Evolutionary conservation across 2,329 filamentous ascomycete species (phyloP).

Genomic region (Coniochaeta pulveracea): DNA sequence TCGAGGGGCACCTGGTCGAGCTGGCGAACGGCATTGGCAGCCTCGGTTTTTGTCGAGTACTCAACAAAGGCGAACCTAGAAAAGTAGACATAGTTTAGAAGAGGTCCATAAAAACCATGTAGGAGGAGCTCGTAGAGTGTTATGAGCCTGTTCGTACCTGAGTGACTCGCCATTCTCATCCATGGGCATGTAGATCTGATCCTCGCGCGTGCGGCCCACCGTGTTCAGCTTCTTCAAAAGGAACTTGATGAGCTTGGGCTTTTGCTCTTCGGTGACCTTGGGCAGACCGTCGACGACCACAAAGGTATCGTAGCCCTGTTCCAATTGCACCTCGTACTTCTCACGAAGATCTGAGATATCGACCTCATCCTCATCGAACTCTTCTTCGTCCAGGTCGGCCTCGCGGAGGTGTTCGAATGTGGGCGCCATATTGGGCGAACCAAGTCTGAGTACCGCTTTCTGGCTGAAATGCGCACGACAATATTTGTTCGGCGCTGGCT

Average conservation of each 20-base stretch:
- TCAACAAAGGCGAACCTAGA: slow-evolving; percentile 91
- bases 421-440: slow-evolving; percentile 65
- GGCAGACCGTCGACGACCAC: slow-evolving; percentile 93
- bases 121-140: no score
- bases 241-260: slow-evolving; percentile 92
- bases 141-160: no score
- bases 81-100: background rate
- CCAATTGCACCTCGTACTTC: slow-evolving; percentile 90
- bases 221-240: slow-evolving; percentile 84
- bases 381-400: slow-evolving; percentile 75
- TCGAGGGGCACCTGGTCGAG: slow-evolving; percentile 82
- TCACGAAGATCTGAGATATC: slow-evolving; percentile 91
- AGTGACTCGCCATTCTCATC: slow-evolving; percentile 77
- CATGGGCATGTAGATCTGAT: slow-evolving; percentile 88
- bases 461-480: no score
- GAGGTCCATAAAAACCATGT: background rate
- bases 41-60: slow-evolving; percentile 83
- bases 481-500: no score
- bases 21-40: slow-evolving; percentile 76
- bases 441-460: no score
- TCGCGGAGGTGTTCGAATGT: slow-evolving; percentile 89
- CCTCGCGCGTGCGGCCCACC: slow-evolving; percentile 75
- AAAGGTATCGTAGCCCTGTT: slow-evolving; percentile 93
- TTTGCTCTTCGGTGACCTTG: slow-evolving; percentile 78
- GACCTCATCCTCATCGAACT: slow-evolving; percentile 85